A percentile compares a stretch with the other conserved stretches of the same genome.
Conservation (phyloP, 1,284 basidiomycete genomes). For the Austroboletus niveus region DNA sequence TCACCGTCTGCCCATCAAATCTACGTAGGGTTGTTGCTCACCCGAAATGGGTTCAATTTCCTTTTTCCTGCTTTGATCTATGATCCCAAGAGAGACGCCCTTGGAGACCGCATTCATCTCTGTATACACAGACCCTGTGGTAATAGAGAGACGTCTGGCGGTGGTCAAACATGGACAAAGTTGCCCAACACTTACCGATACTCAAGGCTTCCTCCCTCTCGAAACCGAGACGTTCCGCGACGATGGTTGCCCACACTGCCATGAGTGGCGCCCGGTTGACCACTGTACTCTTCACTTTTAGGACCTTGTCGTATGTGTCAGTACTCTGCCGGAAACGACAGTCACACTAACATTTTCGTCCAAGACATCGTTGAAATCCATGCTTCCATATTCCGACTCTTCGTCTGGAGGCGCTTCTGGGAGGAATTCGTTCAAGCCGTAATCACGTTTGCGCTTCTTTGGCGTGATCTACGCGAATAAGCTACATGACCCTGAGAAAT, state of each 20-base stretch:
- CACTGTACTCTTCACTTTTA: slow-evolving; percentile 60
- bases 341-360: slow-evolving; percentile 59
- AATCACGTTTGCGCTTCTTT: slow-evolving; percentile 52
- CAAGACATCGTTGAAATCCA: slow-evolving; percentile 70
- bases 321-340: neutral
- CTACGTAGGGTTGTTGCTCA: slow-evolving; percentile 88
- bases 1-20: slow-evolving; percentile 84
- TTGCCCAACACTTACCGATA: slow-evolving; percentile 54
- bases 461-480: slow-evolving; percentile 38
- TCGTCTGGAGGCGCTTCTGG: slow-evolving; percentile 52
- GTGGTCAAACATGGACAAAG: slow-evolving; percentile 5
- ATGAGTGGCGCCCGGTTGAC: slow-evolving; percentile 93
- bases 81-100: slow-evolving; percentile 78
- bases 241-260: slow-evolving; percentile 88
- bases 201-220: slow-evolving; percentile 85
- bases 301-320: slow-evolving; percentile 40
- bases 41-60: slow-evolving; percentile 52
- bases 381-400: slow-evolving; percentile 46
- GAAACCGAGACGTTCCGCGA: slow-evolving; percentile 86
- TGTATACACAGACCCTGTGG: slow-evolving; percentile 83
- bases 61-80: slow-evolving; percentile 51
- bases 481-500: slow-evolving; percentile 3
- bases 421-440: slow-evolving; percentile 59
- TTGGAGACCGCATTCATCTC: slow-evolving; percentile 87
- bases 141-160: slow-evolving; percentile 7